phyloP scores from a whole-genome alignment of 805 yeast genomes.

The Phaffomyces antillensis region DNA sequence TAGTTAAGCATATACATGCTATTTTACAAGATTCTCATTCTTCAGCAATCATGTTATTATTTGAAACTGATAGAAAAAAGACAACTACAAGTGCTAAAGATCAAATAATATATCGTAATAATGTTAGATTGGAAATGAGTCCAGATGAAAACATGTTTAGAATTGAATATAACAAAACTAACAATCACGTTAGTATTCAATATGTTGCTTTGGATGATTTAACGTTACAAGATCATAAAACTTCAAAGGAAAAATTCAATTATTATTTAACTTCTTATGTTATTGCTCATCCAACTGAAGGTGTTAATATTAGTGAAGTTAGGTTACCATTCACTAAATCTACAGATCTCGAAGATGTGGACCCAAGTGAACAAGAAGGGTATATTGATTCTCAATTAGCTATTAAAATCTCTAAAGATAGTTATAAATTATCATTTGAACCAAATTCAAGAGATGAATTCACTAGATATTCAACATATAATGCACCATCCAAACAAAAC shows the following conservation, averaged over 20 bases:
- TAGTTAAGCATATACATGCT: constrained; percentile 81
- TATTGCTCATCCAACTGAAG: constrained; percentile 96
- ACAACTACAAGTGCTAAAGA: constrained; percentile 68
- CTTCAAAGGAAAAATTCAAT: constrained; percentile 80
- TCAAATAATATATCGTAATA: constrained; percentile 87
- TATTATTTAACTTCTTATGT: constrained; percentile 89
- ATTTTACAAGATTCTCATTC: constrained; percentile 74
- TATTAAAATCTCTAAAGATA: constrained; percentile 71
- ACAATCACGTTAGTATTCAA: constrained; percentile 56
- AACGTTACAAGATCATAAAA: constrained; percentile 64
- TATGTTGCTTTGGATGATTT: constrained; percentile 84
- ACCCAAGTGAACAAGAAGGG: constrained; percentile 51
- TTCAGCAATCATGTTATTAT: constrained; percentile 71
- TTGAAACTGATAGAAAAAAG: constrained; percentile 70
- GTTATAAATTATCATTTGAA: constrained; percentile 78
- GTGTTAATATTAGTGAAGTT: constrained; percentile 72
- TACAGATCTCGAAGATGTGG: constrained; percentile 33
- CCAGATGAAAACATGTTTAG: constrained; percentile 91
- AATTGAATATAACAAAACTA: constrained; percentile 56
- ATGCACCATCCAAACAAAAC: constrained; percentile 26
- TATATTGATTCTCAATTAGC: constrained; percentile 61
- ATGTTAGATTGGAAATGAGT: constrained; percentile 74
- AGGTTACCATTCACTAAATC: constrained; percentile 71
- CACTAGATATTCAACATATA: constrained; percentile 50
- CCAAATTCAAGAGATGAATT: constrained; percentile 73